Evolutionary conservation across 225 moss, liverwort and hornwort species (phyloP).

Genomic region (Climacium dendroides): DNA sequence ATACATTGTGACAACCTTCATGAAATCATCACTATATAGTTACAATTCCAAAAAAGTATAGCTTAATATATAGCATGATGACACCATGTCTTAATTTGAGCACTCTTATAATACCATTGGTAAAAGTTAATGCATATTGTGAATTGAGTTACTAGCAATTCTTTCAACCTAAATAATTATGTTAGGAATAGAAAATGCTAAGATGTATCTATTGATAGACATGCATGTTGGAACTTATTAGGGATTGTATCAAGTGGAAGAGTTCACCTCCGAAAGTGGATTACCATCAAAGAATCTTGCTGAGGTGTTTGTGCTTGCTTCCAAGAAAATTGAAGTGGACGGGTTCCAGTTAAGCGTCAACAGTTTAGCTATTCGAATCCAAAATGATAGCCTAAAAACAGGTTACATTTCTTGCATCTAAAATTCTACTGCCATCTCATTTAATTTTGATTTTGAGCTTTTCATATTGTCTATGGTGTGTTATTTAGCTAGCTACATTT

Average conservation of each 20-base stretch:
- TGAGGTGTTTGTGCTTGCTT: not conserved
- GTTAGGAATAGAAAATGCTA: not conserved
- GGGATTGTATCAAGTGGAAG: not conserved
- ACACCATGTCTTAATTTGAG: not conserved
- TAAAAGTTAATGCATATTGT: not conserved
- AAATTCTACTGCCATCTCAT: not conserved
- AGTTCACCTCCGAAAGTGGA: not conserved
- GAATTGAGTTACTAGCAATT: too few relatives aligned
- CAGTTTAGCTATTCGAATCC: not conserved
- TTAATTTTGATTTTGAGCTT: not conserved
- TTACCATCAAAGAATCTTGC: not conserved
- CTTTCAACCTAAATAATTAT: not conserved
- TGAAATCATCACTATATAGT: not conserved
- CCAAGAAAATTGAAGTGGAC: not conserved
- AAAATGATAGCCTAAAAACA: not conserved
- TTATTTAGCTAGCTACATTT: not conserved
- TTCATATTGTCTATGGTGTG: not conserved
- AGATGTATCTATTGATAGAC: not conserved
- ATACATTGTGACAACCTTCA: not conserved
- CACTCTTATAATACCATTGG: rapidly evolving
- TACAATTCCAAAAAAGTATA: not conserved
- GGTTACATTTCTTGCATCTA: not conserved
- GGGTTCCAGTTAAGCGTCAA: not conserved
- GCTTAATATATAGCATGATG: not conserved
- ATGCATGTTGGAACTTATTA: not conserved